Base-by-base conservation (phyloP, 2,329 filamentous ascomycete genomes). In the Penicillium palitans region DNA sequence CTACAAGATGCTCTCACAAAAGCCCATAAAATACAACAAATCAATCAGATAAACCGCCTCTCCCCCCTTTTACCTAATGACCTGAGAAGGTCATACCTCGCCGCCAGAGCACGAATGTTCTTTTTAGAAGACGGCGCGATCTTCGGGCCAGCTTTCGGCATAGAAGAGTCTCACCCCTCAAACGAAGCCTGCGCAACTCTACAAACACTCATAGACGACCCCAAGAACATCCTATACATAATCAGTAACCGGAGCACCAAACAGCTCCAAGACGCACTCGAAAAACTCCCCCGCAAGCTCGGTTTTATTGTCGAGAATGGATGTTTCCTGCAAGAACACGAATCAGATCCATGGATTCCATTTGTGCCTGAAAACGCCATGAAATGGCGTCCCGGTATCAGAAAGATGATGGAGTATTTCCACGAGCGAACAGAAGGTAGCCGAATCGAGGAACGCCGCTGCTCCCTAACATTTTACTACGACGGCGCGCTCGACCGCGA, bases 231-330 rank as follows among this genome's bases (percentile, higher is more conserved):
- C 1, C 87, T 97, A 39, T 98, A 96, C 70, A 85, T 98, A 66
- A 96, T 96, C 88, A 96, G 91, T 57, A 89, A 89, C 24, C 88
- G 89, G 29, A 89, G 87, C 58, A 89, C 91, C 0, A 89, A 95
- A 64, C 91, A 96, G 68, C 85, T 97, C 13, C 7, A 90, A 96
- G 85, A 17, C 81, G 90, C 6, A 93, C 92, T 80, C 87, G 85
- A 58, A 84, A 86, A 19, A 85, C 92, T 9, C 89, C 87, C 21
- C 64, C n/a, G 19, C 31, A 12, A 87, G 60, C 79, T 96, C 4
- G 93, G 93, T 4, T 81, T 96, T 10, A 95, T 97, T 64, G 92
- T 93, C 0, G 93, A 97, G 76, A 96, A 96, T 62, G 93, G 93
- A 3, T 96, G 90, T 72, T 97, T 95, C 77, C 79, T 96, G 54